Conservation (phyloP, 2,329 filamentous ascomycete species). For the Aspergillus pseudonomiae region DNA sequence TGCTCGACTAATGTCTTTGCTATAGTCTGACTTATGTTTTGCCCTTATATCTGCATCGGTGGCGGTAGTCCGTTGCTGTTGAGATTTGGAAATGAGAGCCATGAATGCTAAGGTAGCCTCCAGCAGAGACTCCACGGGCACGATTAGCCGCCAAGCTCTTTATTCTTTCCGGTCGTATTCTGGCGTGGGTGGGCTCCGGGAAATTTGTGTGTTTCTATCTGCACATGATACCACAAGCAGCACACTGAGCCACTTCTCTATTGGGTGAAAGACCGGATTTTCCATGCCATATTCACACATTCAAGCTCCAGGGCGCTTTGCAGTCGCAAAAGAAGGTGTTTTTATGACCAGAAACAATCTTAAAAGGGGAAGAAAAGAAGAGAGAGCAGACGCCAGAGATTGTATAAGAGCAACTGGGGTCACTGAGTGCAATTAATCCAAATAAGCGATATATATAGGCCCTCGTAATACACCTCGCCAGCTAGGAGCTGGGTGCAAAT, state of each 20-base stretch:
- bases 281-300: not conserved
- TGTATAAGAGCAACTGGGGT: not conserved
- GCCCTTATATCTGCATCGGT: constrained; percentile 7
- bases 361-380: not conserved
- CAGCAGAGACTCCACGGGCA: not conserved
- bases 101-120: constrained; percentile 7
- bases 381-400: not conserved
- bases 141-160: not conserved
- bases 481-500: not conserved
- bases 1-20: constrained; percentile 18
- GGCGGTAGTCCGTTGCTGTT: constrained; percentile 9
- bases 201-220: not conserved
- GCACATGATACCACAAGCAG: not conserved
- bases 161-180: not conserved
- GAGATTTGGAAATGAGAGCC: constrained; percentile 8
- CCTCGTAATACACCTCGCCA: not conserved
- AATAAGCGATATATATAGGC: not conserved
- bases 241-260: not conserved
- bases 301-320: constrained; percentile 14
- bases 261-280: not conserved
- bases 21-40: constrained; percentile 5
- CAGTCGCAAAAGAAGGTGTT: not conserved
- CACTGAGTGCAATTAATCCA: not conserved
- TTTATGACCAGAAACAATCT: not conserved
- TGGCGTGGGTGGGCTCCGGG: not conserved